Evolutionary conservation across 2,329 filamentous ascomycete genomes (phyloP), one percentile per base, ranked within the genome.

Genomic region (Pyrenophora tritici-repentis): DNA sequence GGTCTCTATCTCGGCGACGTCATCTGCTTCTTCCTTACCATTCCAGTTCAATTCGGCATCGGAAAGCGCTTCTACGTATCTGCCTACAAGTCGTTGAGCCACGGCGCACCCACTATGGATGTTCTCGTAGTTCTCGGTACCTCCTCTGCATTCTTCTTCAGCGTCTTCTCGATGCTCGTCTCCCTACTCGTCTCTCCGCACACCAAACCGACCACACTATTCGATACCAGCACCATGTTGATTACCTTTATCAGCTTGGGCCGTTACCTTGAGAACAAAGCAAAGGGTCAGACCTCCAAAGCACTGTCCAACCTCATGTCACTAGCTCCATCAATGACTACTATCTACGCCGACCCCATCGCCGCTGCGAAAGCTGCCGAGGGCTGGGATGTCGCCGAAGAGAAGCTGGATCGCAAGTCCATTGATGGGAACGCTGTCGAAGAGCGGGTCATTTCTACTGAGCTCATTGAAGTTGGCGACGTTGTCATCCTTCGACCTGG

Each of bases 221-320:
- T 99, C 66, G 94, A 99, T 69, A 99, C 94, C 1, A 97, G 92
- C 75, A 96, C 91, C 17, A 99, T 97, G 94, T 81, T 99, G 43
- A 92, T 99, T 72, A 96, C 91, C 0, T 97, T 99, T 71, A 91
- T 97, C 72, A 91, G 89, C 1, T 77, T 99, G 2, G 91, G 94
- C 3, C 87, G 94, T 31, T 99, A 89, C 77, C 77, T 99, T 14
- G 94, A 99, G 75, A 99, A 97, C 70, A 81, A 87, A 14, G 94
- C 94, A 44, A 99, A 97, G 77, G 94, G 94, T 0, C 90, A 97
- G 75, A 99, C 94, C 0, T 97, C 92, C 4, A 94, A 90, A 70
- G 94, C 94, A 0, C 82, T 99, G 2, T 97, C 93, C 6, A 84
- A 87, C 18, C 84, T 99, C 29, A 99, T 99, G 94, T 97, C 91